Base-by-base conservation (phyloP, 768 basidiomycete species). In the Wakefieldia striispora region DNA sequence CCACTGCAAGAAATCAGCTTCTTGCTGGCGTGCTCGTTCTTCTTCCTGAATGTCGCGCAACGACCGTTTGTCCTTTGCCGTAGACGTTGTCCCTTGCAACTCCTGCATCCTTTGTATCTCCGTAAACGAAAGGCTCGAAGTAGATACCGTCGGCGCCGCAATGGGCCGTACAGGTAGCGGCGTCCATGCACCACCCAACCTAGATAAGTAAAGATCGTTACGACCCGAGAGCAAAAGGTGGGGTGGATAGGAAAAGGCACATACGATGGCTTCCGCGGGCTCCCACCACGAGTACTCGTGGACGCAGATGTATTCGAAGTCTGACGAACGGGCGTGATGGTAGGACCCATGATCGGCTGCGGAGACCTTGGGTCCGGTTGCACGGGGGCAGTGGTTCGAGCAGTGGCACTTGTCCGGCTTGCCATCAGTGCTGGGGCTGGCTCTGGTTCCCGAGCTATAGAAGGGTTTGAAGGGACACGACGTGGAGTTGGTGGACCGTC, bases 41-140 rank as follows among this genome's bases (percentile, higher is more conserved):
- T 97, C 92, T 50, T 84, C 82, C 65, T 95, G 93, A 37, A 97
- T 97, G 53, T 95, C 84, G 14, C 75, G 71, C 49, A 95, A 69
- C 23, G 86, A 87, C 27, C 78, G 78, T 53, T 79, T 82, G 53
- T 80, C 80, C 51, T 77, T 79, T 6, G 62, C 62, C 6, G 69
- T 63, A 9, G 47, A 38, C 2, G 62, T 59, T 1, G 60, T 55
- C 54, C 69, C 72, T 49, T 84, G 80, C 52, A 83, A 78, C 36
- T 79, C 75, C 64, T 94, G 88, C 38, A 84, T 72, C 63, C 83
- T 76, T 64, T 95, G 94, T 44, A 97, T 97, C n/a, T 85, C 90
- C 0, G 81, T 73, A 35, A 95, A 83, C 1, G 93, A 92, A 49
- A 84, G 72, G 0, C 59, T 46, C n/a, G 59, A 40, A 16, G 46